Evolutionary conservation across 179 eudicot genomes (phyloP).

Genomic region (Corrigiola litoralis): DNA sequence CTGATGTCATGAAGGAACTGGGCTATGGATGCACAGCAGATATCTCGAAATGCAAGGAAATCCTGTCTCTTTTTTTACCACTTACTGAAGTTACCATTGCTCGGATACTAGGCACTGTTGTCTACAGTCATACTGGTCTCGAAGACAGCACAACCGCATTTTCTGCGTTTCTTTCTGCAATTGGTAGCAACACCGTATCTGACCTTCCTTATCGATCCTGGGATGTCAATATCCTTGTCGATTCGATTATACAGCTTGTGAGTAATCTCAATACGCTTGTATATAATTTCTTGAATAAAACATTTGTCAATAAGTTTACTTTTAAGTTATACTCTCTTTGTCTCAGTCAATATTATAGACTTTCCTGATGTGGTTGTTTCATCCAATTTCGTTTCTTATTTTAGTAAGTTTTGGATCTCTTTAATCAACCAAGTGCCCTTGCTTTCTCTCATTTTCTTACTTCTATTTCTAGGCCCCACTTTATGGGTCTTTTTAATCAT

Average conservation of each 20-base stretch:
- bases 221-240: slow-evolving; percentile 68
- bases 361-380: too few species aligned
- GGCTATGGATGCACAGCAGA: slow-evolving; percentile 79
- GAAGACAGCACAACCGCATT: slow-evolving; percentile 51
- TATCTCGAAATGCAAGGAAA: slow-evolving; percentile 71
- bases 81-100: slow-evolving; percentile 63
- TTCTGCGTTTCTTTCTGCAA: slow-evolving; percentile 61
- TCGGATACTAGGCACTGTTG: slow-evolving; percentile 64
- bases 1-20: slow-evolving; percentile 72
- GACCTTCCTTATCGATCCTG: slow-evolving; percentile 63
- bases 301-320: too few species aligned
- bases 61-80: slow-evolving; percentile 68
- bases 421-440: too few species aligned
- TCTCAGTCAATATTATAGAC: too few species aligned
- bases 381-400: too few species aligned
- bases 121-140: slow-evolving; percentile 54
- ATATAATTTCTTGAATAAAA: too few species aligned
- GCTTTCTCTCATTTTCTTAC: too few species aligned
- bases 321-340: too few species aligned
- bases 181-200: slow-evolving; percentile 36
- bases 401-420: too few species aligned
- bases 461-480: too few species aligned
- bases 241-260: slow-evolving; percentile 78
- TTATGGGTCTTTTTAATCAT: too few species aligned
- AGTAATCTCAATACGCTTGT: slow-evolving; percentile 24